Conservation (phyloP, 805 yeast species). For the Isabelozyma rhagii region DNA sequence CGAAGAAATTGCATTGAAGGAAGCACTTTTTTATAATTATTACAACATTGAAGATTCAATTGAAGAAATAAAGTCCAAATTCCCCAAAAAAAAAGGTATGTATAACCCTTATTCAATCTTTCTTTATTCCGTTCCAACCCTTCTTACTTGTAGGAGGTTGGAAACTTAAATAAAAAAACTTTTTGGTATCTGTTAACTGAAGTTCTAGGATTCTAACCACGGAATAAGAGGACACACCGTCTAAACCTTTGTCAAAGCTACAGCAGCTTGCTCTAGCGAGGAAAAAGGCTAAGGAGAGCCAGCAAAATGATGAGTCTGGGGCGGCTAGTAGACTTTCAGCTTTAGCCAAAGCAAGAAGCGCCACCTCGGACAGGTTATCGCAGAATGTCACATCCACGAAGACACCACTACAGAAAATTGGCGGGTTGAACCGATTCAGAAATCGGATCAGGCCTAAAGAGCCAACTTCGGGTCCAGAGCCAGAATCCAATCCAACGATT, state of each 20-base stretch:
- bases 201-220: constrained; percentile 17
- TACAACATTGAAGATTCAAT: constrained; percentile 52
- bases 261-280: constrained; percentile 22
- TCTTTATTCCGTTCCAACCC: constrained; percentile 4
- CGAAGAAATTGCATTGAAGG: constrained; percentile 51
- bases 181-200: constrained; percentile 4
- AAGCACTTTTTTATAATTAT: constrained; percentile 57
- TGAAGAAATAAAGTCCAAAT: constrained; percentile 40
- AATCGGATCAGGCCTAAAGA: neutral
- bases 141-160: neutral
- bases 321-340: constrained; percentile 17
- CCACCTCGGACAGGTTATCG: neutral
- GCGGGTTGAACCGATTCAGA: neutral
- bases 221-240: neutral
- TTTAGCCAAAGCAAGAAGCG: constrained; percentile 42
- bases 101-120: constrained; percentile 16
- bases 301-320: neutral
- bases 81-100: constrained; percentile 44
- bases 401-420: neutral
- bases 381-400: neutral
- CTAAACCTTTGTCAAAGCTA: constrained; percentile 16
- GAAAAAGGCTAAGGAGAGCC: constrained; percentile 5
- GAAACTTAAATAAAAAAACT: neutral
- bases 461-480: neutral
- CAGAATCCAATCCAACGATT: neutral